Evolutionary conservation across 768 basidiomycete species (phyloP), one percentile per base, ranked within the genome.

Genomic region (Tricholoma terreum): DNA sequence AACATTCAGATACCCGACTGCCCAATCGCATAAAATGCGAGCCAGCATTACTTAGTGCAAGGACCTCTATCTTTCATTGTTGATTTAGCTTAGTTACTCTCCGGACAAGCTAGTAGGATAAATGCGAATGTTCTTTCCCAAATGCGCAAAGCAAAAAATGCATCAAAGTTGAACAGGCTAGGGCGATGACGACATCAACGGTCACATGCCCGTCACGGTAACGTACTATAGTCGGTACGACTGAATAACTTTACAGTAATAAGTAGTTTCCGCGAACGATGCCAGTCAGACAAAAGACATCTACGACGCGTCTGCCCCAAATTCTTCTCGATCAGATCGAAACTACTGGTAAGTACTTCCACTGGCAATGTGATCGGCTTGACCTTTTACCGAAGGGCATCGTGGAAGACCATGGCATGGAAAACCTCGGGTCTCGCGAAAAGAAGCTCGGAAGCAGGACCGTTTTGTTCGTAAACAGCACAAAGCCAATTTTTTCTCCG

Each of bases 1-100:
- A 75, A 77, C 63, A 73, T 92, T 68, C 86, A 76, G 17, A 81
- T 92, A 54, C 88, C 89, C 5, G 63, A 72, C 46, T 92, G 91
- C 69, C 56, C 56, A 56, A 63, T 73, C 9, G 74, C 78, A 33
- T 79, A 64, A 73, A 33, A 31, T 49, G 46, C 24, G 24, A 46
- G 22, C 8, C 15, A 12, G 9, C 15, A 14, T 6, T 30, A 31
- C 30, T n/a, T 48, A 17, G n/a, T 31, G 27, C 30, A 49, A 27
- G 46, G 30, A 49, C 46, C 22, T 24, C 1, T 49, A 8, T 31
- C n/a, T 49, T 31, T 10, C 6, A 31, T n/a, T n/a, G 30, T 48
- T 11, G 24, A 15, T 49, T 49, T n/a, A 49, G 15, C 43, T 22
- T 14, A 21, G 12, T 8, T 4, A 22, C 22, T 45, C 4, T 46